Percentiles rank a stretch among this genome's conserved stretches.
phyloP scores from a whole-genome alignment of 805 yeast genomes.

The Priceomyces melissophilus region DNA sequence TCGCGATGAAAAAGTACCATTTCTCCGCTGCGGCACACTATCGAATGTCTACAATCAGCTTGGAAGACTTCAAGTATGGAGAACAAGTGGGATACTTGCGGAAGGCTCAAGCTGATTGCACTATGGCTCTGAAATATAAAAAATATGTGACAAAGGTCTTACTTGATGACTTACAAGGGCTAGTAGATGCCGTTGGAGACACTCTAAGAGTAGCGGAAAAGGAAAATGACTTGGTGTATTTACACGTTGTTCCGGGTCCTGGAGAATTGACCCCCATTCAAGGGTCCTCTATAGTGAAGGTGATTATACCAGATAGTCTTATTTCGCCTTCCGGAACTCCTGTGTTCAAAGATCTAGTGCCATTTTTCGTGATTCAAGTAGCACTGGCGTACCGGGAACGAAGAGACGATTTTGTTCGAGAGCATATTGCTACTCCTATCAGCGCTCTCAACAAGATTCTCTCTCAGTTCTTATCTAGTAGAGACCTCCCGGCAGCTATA shows the following conservation, averaged over 20 bases:
- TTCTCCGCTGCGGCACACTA: conserved; percentile 70
- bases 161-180: conserved; percentile 49
- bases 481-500: conserved; percentile 58
- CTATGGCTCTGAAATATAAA: conserved; percentile 34
- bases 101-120: conserved; percentile 38
- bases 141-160: conserved; percentile 43
- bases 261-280: conserved; percentile 38
- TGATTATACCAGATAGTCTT: conserved; percentile 22
- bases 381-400: conserved; percentile 69
- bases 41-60: conserved; percentile 52
- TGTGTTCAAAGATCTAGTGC: conserved; percentile 62
- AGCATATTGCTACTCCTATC: conserved; percentile 45
- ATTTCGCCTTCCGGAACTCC: conserved; percentile 18
- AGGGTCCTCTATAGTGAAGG: conserved; percentile 56
- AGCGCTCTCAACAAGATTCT: conserved; percentile 44
- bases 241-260: conserved; percentile 56
- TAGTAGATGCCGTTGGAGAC: conserved; percentile 43
- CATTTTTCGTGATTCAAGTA: conserved; percentile 61
- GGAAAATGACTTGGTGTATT: conserved; percentile 79
- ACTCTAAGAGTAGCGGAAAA: conserved; percentile 56
- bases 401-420: conserved; percentile 50
- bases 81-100: conserved; percentile 61
- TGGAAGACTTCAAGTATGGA: conserved; percentile 57
- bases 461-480: conserved; percentile 40
- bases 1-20: conserved; percentile 57